Conservation (phyloP, 2,329 filamentous ascomycete species). For the Annulohypoxylon truncatum region DNA sequence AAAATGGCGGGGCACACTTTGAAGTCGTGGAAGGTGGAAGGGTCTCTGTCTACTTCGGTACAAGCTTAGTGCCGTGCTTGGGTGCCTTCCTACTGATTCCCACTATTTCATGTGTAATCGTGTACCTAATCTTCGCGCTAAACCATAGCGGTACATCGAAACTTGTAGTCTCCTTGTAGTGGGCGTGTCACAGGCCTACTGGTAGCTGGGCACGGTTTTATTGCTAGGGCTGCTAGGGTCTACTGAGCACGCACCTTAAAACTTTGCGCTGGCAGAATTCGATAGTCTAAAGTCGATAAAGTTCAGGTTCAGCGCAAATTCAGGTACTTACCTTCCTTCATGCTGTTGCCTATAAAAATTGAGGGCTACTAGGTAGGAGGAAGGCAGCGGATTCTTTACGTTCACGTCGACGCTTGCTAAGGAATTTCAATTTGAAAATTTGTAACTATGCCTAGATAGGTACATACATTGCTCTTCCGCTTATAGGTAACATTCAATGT, state of each 20-base stretch:
- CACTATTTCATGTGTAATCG: constrained; percentile 4
- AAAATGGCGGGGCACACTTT: constrained; percentile 40
- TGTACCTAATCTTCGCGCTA: constrained; percentile 17
- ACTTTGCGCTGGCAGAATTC: constrained; percentile 22
- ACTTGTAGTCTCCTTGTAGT: constrained; percentile 11
- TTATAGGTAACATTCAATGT: constrained; percentile 38
- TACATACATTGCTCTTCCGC: constrained; percentile 1
- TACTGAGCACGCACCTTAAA: constrained; percentile 18
- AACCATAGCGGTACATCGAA: constrained; percentile 3
- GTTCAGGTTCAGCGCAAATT: neutral
- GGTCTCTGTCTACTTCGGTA: neutral
- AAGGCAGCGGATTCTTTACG: neutral
- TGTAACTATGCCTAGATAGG: neutral
- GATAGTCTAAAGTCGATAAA: neutral
- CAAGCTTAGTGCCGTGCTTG: neutral
- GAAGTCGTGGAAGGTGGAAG: constrained; percentile 22
- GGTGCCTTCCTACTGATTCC: constrained; percentile 5
- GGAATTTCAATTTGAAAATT: neutral
- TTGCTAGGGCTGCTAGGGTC: constrained; percentile 31
- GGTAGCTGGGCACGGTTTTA: neutral
- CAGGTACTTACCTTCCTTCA: neutral
- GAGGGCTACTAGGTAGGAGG: neutral
- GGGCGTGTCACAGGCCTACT: constrained; percentile 32
- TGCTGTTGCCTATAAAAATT: neutral
- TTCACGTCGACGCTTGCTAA: neutral